Evolutionary conservation across 495 filamentous ascomycete species (phyloP), one percentile per base, ranked within the genome.

Genomic region (Penicillium roqueforti): DNA sequence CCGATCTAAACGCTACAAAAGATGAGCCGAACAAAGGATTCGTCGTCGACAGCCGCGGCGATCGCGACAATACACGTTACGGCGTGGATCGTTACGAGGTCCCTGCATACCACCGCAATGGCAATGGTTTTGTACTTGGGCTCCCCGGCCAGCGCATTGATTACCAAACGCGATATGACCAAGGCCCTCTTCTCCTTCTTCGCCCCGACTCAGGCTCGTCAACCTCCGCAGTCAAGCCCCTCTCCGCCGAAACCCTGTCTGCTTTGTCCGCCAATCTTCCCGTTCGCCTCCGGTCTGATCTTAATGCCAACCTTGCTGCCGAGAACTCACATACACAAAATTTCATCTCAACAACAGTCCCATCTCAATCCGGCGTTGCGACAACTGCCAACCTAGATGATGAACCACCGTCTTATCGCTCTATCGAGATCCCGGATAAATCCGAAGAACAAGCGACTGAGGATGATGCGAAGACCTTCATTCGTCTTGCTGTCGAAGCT

Each of bases 351-450:
- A 50, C 47, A 19, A 14, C 23, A 20, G 7, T 14, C 23, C 47
- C 47, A 7, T 8, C 39, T 25, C 13, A 25, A 23, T 3, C 19
- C 18, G 19, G 19, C 4, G 6, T 43, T 34, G 20, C 20, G 2
- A 8, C 28, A 19, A 42, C 6, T 18, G 20, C 40, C 6, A 67
- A 66, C 9, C 76, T 74, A 0, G 69, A 71, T 13, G 71, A 81
- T 41, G 79, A 83, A 8, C 70, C 65, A 40, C 75, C 76, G 47
- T 77, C 84, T 41, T 92, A 91, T 58, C 79, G 87, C 36, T 90
- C 87, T 23, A 85, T 92, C 16, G 74, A 86, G 50, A 82, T 82
- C 19, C 85, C 85, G 63, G 77, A 79, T 19, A 87, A 73, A 43
- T 69, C 69, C n/a, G 64, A 72, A 31, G 62, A 72, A 25, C 77